Evolutionary conservation across 306 rosid genomes (phyloP).

Genomic region (Hylodesmum podocarpum): DNA sequence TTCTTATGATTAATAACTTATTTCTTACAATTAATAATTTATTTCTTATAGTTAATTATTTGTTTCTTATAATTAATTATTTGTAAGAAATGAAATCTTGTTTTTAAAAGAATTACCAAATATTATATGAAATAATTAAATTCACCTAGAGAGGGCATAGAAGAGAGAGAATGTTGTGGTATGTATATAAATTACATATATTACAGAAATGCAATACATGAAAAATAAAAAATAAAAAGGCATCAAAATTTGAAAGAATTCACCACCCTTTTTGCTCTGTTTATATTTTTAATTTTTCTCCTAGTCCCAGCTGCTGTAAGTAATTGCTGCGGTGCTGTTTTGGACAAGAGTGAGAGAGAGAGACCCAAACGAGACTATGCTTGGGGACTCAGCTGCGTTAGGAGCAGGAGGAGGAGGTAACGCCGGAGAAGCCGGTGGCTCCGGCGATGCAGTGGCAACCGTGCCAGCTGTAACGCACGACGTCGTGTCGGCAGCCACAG

Average conservation of each 20-base stretch:
- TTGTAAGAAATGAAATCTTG: too few relatives aligned
- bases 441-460: slow-evolving; percentile 44
- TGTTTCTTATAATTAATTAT: too few relatives aligned
- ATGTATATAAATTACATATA: neutral
- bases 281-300: slow-evolving; percentile 40
- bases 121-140: slow-evolving; percentile 48
- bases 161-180: slow-evolving; percentile 28
- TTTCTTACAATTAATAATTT: too few relatives aligned
- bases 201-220: slow-evolving; percentile 35
- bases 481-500: neutral
- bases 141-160: slow-evolving; percentile 35
- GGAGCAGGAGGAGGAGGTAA: slow-evolving; percentile 35
- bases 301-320: slow-evolving; percentile 52
- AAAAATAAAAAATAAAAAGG: slow-evolving; percentile 64
- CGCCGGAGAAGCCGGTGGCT: slow-evolving; percentile 32
- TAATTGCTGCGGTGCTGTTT: slow-evolving; percentile 51
- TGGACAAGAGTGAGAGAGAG: slow-evolving; percentile 22
- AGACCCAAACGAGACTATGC: slow-evolving; percentile 45
- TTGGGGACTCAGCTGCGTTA: slow-evolving; percentile 59
- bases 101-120: neutral
- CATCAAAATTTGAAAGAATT: slow-evolving; percentile 55
- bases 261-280: slow-evolving; percentile 52
- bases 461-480: slow-evolving; percentile 23
- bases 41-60: too few relatives aligned
- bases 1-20: too few relatives aligned